Percentiles rank a stretch among this genome's conserved stretches.
These are phyloP conservation scores for Scleroderma citrinum DNA, from an alignment of 768 basidiomycete genomes.

Conservation along the genomic window DNA sequence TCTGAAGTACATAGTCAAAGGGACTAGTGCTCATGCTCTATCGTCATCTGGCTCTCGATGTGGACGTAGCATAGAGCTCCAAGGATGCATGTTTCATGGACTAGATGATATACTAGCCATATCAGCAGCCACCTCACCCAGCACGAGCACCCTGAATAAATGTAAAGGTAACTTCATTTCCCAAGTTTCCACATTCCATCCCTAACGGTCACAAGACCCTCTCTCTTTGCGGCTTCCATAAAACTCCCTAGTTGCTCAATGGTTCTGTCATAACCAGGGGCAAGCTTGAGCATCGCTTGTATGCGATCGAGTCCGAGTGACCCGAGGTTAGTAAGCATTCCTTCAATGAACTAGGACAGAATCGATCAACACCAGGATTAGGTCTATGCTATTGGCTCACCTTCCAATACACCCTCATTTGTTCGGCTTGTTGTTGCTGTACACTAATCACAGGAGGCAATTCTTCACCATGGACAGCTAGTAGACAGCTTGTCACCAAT, in stretches of 20 bases:
- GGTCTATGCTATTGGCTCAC: conserved; percentile 27
- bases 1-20: too few relatives aligned
- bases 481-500: not conserved
- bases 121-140: too few relatives aligned
- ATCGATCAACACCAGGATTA: not conserved
- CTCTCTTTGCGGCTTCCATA: conserved; percentile 74
- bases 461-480: conserved; percentile 38
- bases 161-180: not conserved
- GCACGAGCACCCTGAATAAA: not conserved
- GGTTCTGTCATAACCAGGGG: conserved; percentile 75
- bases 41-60: too few relatives aligned
- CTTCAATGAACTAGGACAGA: conserved; percentile 70
- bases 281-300: conserved; percentile 82
- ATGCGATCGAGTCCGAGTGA: conserved; percentile 74
- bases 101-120: too few relatives aligned
- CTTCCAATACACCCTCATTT: conserved; percentile 89
- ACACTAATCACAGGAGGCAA: conserved; percentile 44
- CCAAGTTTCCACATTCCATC: conserved; percentile 67
- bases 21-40: too few relatives aligned
- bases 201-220: conserved; percentile 64
- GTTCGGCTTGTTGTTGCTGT: conserved; percentile 76
- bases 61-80: too few relatives aligned
- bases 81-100: too few relatives aligned
- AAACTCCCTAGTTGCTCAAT: conserved; percentile 73
- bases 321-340: conserved; percentile 86